Conservation (phyloP, 495 filamentous ascomycete species). For the Saxophila tyrrhenica region DNA sequence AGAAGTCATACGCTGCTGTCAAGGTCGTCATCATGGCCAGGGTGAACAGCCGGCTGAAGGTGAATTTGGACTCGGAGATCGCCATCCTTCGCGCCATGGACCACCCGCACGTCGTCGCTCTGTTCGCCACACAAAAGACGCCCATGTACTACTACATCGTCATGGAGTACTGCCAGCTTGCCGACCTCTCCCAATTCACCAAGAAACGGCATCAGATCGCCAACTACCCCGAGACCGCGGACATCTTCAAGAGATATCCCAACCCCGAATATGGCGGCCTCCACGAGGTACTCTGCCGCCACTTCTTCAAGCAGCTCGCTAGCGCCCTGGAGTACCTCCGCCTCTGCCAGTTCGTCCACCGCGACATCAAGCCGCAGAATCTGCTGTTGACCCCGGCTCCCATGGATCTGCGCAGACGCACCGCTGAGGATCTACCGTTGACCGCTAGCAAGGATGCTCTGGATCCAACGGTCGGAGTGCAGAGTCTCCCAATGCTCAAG, state of each 20-base stretch:
- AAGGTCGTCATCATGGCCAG: conserved; percentile 87
- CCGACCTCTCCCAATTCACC: conserved; percentile 88
- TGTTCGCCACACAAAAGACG: conserved; percentile 85
- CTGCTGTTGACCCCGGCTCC: conserved; percentile 80
- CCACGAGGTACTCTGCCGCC: conserved; percentile 84
- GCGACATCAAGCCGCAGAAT: conserved; percentile 96
- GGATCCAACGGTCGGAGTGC: conserved; percentile 70
- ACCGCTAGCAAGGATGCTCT: conserved; percentile 63
- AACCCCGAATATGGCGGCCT: conserved; percentile 67
- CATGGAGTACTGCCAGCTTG: conserved; percentile 96
- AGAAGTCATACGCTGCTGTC: conserved; percentile 70
- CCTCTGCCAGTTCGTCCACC: conserved; percentile 76
- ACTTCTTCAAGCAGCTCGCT: conserved; percentile 91
- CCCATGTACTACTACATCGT: conserved; percentile 83
- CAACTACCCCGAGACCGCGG: conserved; percentile 61
- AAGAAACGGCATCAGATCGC: conserved; percentile 74
- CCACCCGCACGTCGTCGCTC: conserved; percentile 92
- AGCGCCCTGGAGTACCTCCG: conserved; percentile 86
- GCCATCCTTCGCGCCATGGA: conserved; percentile 81
- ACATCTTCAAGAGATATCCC: conserved; percentile 87
- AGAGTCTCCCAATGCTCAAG: conserved; percentile 86
- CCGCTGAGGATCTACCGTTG: conserved; percentile 41
- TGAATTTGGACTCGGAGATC: conserved; percentile 91
- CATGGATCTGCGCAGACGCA: conserved; percentile 42
- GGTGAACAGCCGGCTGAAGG: conserved; percentile 88